Conservation (phyloP, 192 early-diverging fungal species). For the Jimgerdemannia flammicorona region DNA sequence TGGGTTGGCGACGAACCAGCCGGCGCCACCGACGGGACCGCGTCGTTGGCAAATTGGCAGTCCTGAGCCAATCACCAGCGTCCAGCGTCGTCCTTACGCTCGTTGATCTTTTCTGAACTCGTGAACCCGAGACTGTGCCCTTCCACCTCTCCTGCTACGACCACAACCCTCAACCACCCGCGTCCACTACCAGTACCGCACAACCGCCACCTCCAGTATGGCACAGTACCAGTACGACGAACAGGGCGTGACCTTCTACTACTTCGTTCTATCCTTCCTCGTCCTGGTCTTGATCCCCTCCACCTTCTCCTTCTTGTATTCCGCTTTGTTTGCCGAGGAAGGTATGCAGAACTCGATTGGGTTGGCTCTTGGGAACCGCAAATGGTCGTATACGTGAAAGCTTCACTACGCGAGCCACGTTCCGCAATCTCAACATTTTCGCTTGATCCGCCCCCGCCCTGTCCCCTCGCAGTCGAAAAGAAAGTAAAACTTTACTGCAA, state of each 20-base stretch:
- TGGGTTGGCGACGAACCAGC: no score
- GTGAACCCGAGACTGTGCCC: no score
- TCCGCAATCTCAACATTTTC: constrained; percentile 6
- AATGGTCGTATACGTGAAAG: background rate
- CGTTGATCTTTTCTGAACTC: no score
- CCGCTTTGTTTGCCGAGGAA: background rate
- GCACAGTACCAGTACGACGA: constrained; percentile 93
- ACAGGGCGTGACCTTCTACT: constrained; percentile 90
- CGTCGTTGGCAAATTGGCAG: no score
- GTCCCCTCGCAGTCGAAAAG: constrained; percentile 15
- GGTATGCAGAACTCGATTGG: background rate
- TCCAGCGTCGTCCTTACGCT: no score
- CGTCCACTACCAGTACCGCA: no score
- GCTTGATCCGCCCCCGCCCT: background rate
- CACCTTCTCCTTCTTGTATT: constrained; percentile 35
- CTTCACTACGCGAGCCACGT: background rate
- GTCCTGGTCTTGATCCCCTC: constrained; percentile 78
- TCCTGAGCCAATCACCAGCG: no score
- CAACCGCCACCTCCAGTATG: constrained; percentile 27
- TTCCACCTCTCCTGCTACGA: no score
- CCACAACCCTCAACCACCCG: no score
- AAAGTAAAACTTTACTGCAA: constrained; percentile 9
- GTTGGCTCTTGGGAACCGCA: background rate
- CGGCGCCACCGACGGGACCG: no score
- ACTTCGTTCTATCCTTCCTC: constrained; percentile 86